A percentile compares a stretch with the other conserved stretches of the same genome.
These are phyloP conservation scores for Fusarium haematococcum DNA, from an alignment of 2,329 filamentous ascomycete species.

Conservation along the genomic window DNA sequence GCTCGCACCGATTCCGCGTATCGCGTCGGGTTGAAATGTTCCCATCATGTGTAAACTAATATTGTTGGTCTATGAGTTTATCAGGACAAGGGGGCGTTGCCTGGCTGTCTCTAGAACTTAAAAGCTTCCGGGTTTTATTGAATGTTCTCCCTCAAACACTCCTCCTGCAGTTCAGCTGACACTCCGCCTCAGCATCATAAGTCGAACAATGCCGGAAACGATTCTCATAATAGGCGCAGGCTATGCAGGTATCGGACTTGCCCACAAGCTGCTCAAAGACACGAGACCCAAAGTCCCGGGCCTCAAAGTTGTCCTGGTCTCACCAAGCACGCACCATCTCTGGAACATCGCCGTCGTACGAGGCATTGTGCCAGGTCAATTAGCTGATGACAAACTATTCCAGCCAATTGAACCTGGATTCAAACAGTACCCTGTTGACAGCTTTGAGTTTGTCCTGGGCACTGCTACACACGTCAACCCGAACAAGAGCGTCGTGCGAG, in stretches of 20 bases:
- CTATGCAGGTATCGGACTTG: not conserved
- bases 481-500: not conserved
- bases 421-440: not conserved
- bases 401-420: not conserved
- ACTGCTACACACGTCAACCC: not conserved
- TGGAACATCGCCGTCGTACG: constrained; percentile 8
- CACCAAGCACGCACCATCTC: not conserved
- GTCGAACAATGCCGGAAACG: not conserved
- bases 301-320: constrained; percentile 6
- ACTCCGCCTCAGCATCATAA: not conserved
- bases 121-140: not conserved
- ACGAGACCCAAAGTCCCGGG: not conserved
- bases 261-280: not conserved
- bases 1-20: not conserved
- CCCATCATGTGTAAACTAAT: not conserved
- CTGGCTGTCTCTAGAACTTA: not conserved
- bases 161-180: not conserved
- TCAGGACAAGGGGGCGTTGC: not conserved
- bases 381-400: not conserved
- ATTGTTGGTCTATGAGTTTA: not conserved
- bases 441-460: not conserved
- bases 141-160: not conserved
- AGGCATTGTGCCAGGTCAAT: not conserved
- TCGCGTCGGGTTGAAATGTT: not conserved
- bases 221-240: not conserved